phyloP scores from a whole-genome alignment of 2,329 filamentous ascomycete species.

The Cladophialophora yegresii region DNA sequence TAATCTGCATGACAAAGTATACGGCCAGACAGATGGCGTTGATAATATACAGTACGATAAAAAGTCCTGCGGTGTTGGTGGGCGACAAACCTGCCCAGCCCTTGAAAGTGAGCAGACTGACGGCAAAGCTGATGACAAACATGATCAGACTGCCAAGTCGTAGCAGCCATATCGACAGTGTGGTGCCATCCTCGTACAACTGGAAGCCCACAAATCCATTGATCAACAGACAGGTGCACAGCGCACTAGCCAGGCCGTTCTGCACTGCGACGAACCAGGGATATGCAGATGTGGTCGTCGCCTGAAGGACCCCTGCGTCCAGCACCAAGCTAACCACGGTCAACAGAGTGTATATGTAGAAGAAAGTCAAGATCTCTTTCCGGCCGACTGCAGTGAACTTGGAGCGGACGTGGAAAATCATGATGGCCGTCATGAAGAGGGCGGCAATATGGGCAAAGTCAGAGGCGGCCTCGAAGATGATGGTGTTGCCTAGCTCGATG shows the following conservation, averaged over 20 bases:
- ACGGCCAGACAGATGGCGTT: slow-evolving; percentile 84
- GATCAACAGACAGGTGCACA: slow-evolving; percentile 86
- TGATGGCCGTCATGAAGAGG: slow-evolving; percentile 88
- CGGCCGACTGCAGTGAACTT: slow-evolving; percentile 94
- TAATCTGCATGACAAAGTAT: slow-evolving; percentile 82
- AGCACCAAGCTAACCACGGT: slow-evolving; percentile 86
- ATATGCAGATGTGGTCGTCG: slow-evolving; percentile 70
- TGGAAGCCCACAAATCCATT: slow-evolving; percentile 99
- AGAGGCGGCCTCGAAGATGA: slow-evolving; percentile 93
- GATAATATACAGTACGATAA: slow-evolving; percentile 87
- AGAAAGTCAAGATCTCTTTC: slow-evolving; percentile 81
- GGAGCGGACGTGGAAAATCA: slow-evolving; percentile 94
- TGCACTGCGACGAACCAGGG: slow-evolving; percentile 91
- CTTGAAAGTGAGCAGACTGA: slow-evolving; percentile 91
- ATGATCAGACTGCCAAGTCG: slow-evolving; percentile 75
- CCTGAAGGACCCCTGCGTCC: slow-evolving; percentile 88
- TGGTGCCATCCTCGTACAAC: slow-evolving; percentile 94
- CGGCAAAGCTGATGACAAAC: slow-evolving; percentile 82
- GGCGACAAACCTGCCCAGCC: slow-evolving; percentile 83
- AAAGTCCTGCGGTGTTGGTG: slow-evolving; percentile 82
- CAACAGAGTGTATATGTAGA: slow-evolving; percentile 92
- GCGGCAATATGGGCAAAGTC: slow-evolving; percentile 91
- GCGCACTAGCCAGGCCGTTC: slow-evolving; percentile 77
- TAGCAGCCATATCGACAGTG: slow-evolving; percentile 89
- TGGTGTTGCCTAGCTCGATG: slow-evolving; percentile 94